Base-by-base conservation (phyloP, 306 rosid genomes). In the Castanea mollissima region DNA sequence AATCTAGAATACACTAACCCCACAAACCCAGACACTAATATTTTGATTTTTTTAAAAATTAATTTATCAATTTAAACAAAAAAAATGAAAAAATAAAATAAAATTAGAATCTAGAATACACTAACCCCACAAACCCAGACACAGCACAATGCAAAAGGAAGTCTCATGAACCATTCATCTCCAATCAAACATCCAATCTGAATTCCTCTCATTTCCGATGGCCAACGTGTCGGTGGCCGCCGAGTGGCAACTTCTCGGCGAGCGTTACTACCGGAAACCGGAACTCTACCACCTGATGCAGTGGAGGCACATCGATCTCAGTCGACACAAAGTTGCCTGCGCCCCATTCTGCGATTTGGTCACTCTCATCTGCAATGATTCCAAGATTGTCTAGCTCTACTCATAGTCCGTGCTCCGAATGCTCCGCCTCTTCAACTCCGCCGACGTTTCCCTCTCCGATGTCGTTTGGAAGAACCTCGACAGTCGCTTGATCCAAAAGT, bases 371-470 rank as follows among this genome's bases (percentile, higher is more conserved):
- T 91, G 99, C 4, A 97, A 94, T 78, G 99, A 94, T 70, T 94
- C 99, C n/a, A 94, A 94, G 91, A 94, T 94, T 87, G 99, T 94
- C 79, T 97, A 94, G 88, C 97, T 94, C 74, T 92, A 89, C 81
- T 92, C 93, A 2, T 97, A 94, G 63, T 92, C 97, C 32, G 97
- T 97, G 35, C 97, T 91, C 71, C 94, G 99, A 41, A 94, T 92
- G 84, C 97, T 94, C 68, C 97, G 99, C 57, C 81, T 94, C 77
- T 94, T 92, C 88, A 87, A 89, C 70, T 91, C 90, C 59, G 86
- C 97, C 25, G 99, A 97, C 11, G 78, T 83, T 16, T 89, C 32
- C 51, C 84, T 91, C 32, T 87, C 97, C 27, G 99, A 94, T 62
- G 80, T 92, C 16, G 87, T 94, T 55, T 94, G 99, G 99, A 88